These are phyloP conservation scores for Termitomyces sp. DNA, from an alignment of 768 basidiomycete genomes.

Conservation along the genomic window DNA sequence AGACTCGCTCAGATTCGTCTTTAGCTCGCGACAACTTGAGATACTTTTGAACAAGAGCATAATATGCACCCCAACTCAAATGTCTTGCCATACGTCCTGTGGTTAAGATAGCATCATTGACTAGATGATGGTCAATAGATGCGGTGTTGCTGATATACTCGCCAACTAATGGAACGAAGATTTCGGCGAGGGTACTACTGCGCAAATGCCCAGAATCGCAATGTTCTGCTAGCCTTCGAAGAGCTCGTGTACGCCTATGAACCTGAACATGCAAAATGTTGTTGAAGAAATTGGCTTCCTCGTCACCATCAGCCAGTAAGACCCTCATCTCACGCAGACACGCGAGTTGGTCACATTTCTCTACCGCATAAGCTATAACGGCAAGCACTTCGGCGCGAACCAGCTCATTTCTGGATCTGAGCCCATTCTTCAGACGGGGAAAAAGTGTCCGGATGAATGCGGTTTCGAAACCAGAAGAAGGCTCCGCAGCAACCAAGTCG, in stretches of 20 bases:
- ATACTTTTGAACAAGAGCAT: slow-evolving; percentile 74
- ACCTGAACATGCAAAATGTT: slow-evolving; percentile 93
- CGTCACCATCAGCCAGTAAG: slow-evolving; percentile 80
- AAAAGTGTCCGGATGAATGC: slow-evolving; percentile 62
- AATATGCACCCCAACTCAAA: slow-evolving; percentile 82
- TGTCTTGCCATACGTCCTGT: slow-evolving; percentile 73
- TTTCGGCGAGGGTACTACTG: slow-evolving; percentile 66
- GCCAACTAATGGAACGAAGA: slow-evolving; percentile 83
- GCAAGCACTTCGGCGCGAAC: slow-evolving; percentile 81
- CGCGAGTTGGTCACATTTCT: slow-evolving; percentile 50
- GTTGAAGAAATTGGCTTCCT: slow-evolving; percentile 95
- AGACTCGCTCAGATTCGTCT: slow-evolving; percentile 68
- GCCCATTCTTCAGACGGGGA: slow-evolving; percentile 73
- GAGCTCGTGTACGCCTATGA: slow-evolving; percentile 82
- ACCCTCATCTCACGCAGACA: slow-evolving; percentile 74
- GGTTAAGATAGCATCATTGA: slow-evolving; percentile 82
- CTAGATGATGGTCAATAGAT: slow-evolving; percentile 75
- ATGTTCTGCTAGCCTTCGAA: slow-evolving; percentile 77
- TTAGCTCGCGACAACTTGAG: slow-evolving; percentile 63
- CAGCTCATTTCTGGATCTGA: slow-evolving; percentile 77
- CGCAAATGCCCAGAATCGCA: slow-evolving; percentile 60
- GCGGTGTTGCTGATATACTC: slow-evolving; percentile 66
- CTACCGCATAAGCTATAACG: slow-evolving; percentile 72
- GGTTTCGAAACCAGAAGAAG: slow-evolving; percentile 38
- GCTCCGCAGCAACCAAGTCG: slow-evolving; percentile 42